Percentiles rank a stretch among this genome's conserved stretches.
Conservation (phyloP, 352 stramenopile species). For the Phytopythium delawarense region DNA sequence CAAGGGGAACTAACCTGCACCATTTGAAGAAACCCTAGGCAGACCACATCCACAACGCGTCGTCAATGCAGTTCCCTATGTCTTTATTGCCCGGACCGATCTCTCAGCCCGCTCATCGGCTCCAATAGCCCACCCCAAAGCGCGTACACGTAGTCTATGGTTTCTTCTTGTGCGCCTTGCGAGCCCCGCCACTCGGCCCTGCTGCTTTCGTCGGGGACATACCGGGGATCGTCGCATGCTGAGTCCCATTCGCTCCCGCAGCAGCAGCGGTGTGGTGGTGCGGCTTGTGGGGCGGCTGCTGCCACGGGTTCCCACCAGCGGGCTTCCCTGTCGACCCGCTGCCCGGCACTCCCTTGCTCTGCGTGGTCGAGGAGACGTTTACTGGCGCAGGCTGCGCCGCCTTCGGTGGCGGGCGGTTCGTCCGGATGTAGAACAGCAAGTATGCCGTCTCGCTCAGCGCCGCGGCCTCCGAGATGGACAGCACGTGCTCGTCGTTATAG, state of each 20-base stretch:
- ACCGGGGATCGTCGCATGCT: conserved; percentile 25
- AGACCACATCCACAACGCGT: background rate
- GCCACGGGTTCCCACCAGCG: conserved; percentile 16
- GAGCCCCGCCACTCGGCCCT: conserved; percentile 9
- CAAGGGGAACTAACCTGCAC: background rate
- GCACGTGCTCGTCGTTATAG: conserved; percentile 81
- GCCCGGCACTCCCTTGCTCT: conserved; percentile 6
- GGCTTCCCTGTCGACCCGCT: conserved; percentile 15
- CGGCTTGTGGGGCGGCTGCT: conserved; percentile 12
- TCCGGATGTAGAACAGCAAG: conserved; percentile 78
- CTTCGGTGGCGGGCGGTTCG: conserved; percentile 28
- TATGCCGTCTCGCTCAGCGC: conserved; percentile 75
- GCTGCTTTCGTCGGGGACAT: conserved; percentile 29
- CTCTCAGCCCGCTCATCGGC: background rate
- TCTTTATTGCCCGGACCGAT: conserved; percentile 1
- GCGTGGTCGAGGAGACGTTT: conserved; percentile 15
- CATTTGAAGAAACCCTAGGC: background rate
- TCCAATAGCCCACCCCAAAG: background rate
- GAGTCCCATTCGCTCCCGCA: conserved; percentile 2
- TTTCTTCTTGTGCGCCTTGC: conserved; percentile 35
- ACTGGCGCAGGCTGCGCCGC: conserved; percentile 10
- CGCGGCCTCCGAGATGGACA: conserved; percentile 62
- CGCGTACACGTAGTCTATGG: conserved; percentile 7
- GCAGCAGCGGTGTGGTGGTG: background rate
- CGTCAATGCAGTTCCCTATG: background rate